Conservation (phyloP, 2,329 filamentous ascomycete species). For the Alternaria arbusti region DNA sequence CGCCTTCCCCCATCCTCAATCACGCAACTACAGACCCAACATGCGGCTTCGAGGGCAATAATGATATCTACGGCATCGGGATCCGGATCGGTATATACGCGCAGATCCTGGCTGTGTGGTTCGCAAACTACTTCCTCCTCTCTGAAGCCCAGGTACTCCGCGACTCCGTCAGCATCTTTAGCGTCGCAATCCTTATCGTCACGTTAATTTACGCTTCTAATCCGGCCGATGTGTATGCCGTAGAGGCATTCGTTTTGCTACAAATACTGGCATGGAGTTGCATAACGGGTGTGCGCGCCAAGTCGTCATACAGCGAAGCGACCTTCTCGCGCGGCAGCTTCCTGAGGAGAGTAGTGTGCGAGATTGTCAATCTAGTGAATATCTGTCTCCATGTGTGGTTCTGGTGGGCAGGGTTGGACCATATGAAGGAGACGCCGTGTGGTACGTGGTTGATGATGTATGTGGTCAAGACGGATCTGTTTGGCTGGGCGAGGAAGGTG, state of each 20-base stretch:
- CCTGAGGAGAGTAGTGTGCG: not conserved
- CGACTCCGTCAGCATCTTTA: slow-evolving; percentile 20
- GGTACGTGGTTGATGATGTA: slow-evolving; percentile 24
- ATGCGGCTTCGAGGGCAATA: slow-evolving; percentile 48
- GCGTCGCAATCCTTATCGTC: slow-evolving; percentile 26
- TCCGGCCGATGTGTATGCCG: slow-evolving; percentile 14
- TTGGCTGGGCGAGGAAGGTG: slow-evolving; percentile 26
- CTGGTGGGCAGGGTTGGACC: slow-evolving; percentile 28
- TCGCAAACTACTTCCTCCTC: slow-evolving; percentile 33
- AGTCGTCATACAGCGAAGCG: not conserved
- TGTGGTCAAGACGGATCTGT: slow-evolving; percentile 24
- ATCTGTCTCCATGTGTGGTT: slow-evolving; percentile 25
- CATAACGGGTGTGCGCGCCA: slow-evolving; percentile 10
- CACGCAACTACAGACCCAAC: not conserved
- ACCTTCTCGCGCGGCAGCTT: slow-evolving; percentile 1
- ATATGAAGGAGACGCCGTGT: slow-evolving; percentile 24
- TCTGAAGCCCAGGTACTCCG: slow-evolving; percentile 18
- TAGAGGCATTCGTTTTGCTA: slow-evolving; percentile 29
- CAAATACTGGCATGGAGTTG: slow-evolving; percentile 26
- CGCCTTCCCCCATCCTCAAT: not conserved
- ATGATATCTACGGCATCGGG: slow-evolving; percentile 38
- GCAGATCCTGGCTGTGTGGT: slow-evolving; percentile 35
- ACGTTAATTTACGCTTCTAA: slow-evolving; percentile 18
- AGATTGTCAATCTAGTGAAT: slow-evolving; percentile 10
- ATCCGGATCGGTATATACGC: slow-evolving; percentile 31